phyloP scores from a whole-genome alignment of 106 monocot genomes.

The Hemerocallis citrina region DNA sequence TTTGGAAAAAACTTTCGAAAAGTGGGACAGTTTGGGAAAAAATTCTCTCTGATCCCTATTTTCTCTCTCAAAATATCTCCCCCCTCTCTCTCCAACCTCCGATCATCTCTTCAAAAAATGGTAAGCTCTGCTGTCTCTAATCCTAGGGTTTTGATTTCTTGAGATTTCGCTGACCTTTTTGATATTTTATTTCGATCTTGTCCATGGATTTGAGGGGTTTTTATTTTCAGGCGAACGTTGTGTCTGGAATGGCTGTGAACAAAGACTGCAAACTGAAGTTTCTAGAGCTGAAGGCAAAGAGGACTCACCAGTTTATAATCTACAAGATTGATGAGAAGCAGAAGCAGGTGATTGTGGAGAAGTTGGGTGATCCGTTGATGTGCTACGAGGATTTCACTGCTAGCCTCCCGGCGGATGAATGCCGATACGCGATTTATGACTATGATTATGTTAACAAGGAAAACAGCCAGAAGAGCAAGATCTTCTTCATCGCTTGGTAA shows the following conservation, averaged over 20 bases:
- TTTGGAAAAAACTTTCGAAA: too few relatives aligned
- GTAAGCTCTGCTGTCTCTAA: too few relatives aligned
- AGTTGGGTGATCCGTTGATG: conserved; percentile 19
- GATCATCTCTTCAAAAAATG: too few relatives aligned
- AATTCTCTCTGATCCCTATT: too few relatives aligned
- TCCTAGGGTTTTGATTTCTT: too few relatives aligned
- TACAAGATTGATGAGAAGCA: conserved; percentile 32
- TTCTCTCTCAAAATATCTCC: too few relatives aligned
- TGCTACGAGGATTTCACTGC: conserved; percentile 25
- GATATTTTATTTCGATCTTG: too few relatives aligned
- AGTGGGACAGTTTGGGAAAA: too few relatives aligned
- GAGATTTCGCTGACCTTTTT: too few relatives aligned
- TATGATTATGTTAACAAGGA: conserved; percentile 21
- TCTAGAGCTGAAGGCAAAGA: conserved; percentile 25
- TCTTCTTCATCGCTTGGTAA: conserved; percentile 35
- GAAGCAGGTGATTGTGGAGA: conserved; percentile 26
- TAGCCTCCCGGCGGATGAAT: conserved; percentile 21
- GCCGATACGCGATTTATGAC: conserved; percentile 24
- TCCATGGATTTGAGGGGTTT: too few relatives aligned
- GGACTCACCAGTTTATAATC: conserved; percentile 24
- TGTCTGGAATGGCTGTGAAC: conserved; percentile 25
- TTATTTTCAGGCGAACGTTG: conserved; percentile 35
- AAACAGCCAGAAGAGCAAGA: conserved; percentile 36
- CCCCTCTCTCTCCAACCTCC: too few relatives aligned
- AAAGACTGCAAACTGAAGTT: conserved; percentile 36